Conservation (phyloP, 1,139 yeast genomes). For the Blastobotrys aristatus region DNA sequence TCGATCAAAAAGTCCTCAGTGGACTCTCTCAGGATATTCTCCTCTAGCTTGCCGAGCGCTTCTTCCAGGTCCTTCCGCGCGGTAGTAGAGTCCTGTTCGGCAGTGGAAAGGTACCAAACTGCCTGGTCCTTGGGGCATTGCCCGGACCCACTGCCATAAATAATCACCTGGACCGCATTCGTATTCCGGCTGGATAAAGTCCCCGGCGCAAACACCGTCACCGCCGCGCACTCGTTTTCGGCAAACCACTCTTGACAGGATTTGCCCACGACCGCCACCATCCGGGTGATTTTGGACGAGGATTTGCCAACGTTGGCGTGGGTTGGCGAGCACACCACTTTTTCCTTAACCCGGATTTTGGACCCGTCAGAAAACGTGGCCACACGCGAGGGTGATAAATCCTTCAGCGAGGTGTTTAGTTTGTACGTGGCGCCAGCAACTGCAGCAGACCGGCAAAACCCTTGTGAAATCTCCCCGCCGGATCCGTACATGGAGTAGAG, state of each 20-base stretch:
- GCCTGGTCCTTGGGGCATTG: conserved; percentile 86
- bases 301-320: not conserved
- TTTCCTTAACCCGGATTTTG: conserved; percentile 43
- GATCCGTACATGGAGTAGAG: conserved; percentile 92
- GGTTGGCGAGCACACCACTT: conserved; percentile 33
- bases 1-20: conserved; percentile 49
- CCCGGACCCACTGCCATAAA: conserved; percentile 86
- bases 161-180: conserved; percentile 76
- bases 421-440: conserved; percentile 96
- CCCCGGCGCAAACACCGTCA: conserved; percentile 91
- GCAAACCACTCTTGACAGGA: conserved; percentile 91
- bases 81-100: conserved; percentile 55
- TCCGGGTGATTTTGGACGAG: conserved; percentile 53
- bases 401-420: conserved; percentile 56
- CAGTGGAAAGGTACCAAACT: conserved; percentile 83
- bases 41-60: conserved; percentile 76
- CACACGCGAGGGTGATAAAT: conserved; percentile 39
- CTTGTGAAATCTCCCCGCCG: conserved; percentile 94
- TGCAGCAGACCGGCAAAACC: conserved; percentile 96
- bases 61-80: conserved; percentile 77
- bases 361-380: conserved; percentile 79
- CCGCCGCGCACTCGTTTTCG: conserved; percentile 74
- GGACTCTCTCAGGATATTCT: conserved; percentile 72
- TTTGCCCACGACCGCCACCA: conserved; percentile 78
- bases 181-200: conserved; percentile 64